These are phyloP conservation scores for Cytospora leucostoma DNA, from an alignment of 2,329 filamentous ascomycete species.

Conservation along the genomic window DNA sequence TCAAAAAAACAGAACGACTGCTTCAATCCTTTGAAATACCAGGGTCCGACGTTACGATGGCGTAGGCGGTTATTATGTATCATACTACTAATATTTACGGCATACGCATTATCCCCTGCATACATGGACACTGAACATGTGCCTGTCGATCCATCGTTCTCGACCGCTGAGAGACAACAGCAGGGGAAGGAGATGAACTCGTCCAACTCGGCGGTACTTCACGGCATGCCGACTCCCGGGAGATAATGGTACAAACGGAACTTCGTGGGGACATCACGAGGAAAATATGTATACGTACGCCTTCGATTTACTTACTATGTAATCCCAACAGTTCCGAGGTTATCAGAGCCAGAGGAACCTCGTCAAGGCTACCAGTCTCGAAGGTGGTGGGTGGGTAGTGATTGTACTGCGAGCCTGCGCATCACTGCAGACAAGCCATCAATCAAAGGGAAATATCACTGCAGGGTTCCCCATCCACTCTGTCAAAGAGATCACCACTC, in stretches of 20 bases:
- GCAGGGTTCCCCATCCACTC: constrained; percentile 4
- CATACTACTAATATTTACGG: neutral
- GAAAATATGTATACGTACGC: neutral
- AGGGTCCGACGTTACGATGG: neutral
- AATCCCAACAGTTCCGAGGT: neutral
- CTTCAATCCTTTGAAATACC: neutral
- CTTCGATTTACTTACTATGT: neutral
- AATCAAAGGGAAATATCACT: neutral
- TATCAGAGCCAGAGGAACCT: neutral
- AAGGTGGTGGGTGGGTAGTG: neutral
- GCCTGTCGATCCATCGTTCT: constrained; percentile 23
- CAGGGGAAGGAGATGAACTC: constrained; percentile 1
- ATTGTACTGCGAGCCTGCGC: neutral
- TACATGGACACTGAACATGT: constrained; percentile 11
- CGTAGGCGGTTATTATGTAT: constrained; percentile 1
- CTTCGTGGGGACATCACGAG: neutral
- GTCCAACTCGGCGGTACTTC: neutral
- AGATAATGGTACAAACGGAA: neutral
- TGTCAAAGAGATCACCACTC: constrained; percentile 12
- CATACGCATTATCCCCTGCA: constrained; percentile 8
- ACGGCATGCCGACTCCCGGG: neutral
- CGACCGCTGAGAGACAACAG: constrained; percentile 10
- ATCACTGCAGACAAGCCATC: neutral
- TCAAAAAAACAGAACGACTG: neutral
- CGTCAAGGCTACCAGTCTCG: too few species aligned